phyloP scores from a whole-genome alignment of 2,329 filamentous ascomycete species.

The Chaetomium sp. region DNA sequence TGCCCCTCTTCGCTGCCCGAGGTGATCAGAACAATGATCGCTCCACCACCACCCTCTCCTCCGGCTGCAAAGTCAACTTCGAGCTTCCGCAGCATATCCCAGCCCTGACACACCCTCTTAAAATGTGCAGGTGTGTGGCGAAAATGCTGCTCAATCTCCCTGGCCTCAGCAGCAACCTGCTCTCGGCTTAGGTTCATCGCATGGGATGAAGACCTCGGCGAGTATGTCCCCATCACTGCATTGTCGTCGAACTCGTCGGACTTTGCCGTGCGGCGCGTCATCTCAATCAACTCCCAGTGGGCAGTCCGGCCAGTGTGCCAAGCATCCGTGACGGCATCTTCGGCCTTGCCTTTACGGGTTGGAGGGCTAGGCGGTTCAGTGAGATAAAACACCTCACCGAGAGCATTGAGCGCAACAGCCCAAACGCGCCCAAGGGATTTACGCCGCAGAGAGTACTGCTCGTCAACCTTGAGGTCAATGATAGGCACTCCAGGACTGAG shows the following conservation, averaged over 20 bases:
- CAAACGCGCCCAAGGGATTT: constrained; percentile 67
- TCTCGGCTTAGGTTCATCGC: constrained; percentile 63
- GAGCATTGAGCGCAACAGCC: constrained; percentile 88
- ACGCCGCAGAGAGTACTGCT: constrained; percentile 67
- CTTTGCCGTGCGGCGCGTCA: constrained; percentile 64
- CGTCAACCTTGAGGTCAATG: constrained; percentile 74
- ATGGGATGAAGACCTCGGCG: constrained; percentile 70
- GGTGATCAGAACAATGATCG: constrained; percentile 66
- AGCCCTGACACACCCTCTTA: constrained; percentile 68
- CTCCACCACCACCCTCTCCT: constrained; percentile 68
- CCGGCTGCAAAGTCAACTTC: constrained; percentile 86
- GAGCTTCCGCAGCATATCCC: constrained; percentile 84
- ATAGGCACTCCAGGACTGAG: constrained; percentile 91
- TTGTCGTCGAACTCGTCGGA: constrained; percentile 67
- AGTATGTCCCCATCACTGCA: constrained; percentile 66
- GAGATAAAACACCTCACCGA: constrained; percentile 87
- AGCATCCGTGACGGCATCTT: constrained; percentile 58
- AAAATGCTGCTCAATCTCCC: constrained; percentile 73
- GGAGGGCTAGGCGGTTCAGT: constrained; percentile 60
- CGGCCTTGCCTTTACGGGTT: constrained; percentile 40
- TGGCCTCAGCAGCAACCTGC: constrained; percentile 69
- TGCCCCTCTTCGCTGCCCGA: constrained; percentile 60
- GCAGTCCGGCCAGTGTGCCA: constrained; percentile 76
- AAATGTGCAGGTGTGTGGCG: constrained; percentile 70
- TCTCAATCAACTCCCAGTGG: constrained; percentile 74